A percentile compares a stretch with the other conserved stretches of the same genome.
Evolutionary conservation across 371 early-diverging fungal species (phyloP).

Genomic region (Mortierella sp.): DNA sequence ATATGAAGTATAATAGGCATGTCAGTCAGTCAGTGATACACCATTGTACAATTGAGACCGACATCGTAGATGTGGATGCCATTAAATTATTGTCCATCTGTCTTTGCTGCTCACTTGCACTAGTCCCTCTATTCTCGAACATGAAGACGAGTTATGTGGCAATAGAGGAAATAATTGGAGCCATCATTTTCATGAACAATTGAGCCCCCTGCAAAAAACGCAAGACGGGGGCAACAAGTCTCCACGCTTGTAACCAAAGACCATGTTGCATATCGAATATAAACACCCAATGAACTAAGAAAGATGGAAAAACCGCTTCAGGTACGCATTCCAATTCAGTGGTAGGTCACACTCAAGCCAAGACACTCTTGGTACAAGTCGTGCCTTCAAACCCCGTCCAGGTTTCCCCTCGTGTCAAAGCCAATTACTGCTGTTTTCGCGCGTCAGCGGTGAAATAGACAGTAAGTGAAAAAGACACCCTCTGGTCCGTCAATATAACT

Average conservation of each 20-base stretch:
- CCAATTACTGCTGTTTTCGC: not conserved
- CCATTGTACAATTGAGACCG: not conserved
- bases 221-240: not conserved
- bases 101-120: not conserved
- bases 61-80: not conserved
- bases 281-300: not conserved
- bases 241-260: not conserved
- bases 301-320: not conserved
- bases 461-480: not conserved
- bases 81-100: not conserved
- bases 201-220: conserved; percentile 3
- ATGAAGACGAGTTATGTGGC: not conserved
- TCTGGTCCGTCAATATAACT: not conserved
- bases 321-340: not conserved
- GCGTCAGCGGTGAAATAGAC: not conserved
- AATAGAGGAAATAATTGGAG: conserved; percentile 1
- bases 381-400: conserved; percentile 8
- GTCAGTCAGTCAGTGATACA: not conserved
- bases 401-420: not conserved
- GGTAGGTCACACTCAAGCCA: not conserved
- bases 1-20: not conserved
- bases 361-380: not conserved
- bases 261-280: not conserved
- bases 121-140: not conserved
- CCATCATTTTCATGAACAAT: not conserved